A percentile compares a stretch with the other conserved stretches of the same genome.
Evolutionary conservation across 2,329 filamentous ascomycete genomes (phyloP).

Genomic region (Mycosphaerella sp.): DNA sequence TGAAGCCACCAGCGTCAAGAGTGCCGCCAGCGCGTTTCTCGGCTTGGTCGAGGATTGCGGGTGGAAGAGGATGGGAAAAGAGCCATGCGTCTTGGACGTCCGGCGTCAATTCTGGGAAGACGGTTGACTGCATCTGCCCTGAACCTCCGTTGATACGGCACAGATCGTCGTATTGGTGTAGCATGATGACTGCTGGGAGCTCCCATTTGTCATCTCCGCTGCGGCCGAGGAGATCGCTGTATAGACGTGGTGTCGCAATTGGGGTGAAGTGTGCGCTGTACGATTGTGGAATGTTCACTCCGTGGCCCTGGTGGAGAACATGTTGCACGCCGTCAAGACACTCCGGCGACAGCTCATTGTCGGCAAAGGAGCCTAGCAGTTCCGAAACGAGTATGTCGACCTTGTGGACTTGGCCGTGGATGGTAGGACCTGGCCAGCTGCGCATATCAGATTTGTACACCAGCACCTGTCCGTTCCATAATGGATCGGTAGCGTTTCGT

Average conservation of each 20-base stretch:
- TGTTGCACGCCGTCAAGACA: slow-evolving; percentile 94
- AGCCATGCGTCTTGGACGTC: slow-evolving; percentile 72
- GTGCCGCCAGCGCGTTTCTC: slow-evolving; percentile 56
- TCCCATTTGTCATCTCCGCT: slow-evolving; percentile 63
- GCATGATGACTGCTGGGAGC: slow-evolving; percentile 89
- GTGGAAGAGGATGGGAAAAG: slow-evolving; percentile 68
- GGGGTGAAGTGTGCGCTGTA: slow-evolving; percentile 95
- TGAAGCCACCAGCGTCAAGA: slow-evolving; percentile 63
- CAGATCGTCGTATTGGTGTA: slow-evolving; percentile 84
- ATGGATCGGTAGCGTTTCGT: slow-evolving; percentile 63
- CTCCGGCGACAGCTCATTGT: slow-evolving; percentile 95
- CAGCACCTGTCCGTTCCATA: slow-evolving; percentile 74
- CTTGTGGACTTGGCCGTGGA: slow-evolving; percentile 51
- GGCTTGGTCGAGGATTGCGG: slow-evolving; percentile 50
- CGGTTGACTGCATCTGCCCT: slow-evolving; percentile 3
- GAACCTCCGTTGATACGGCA: slow-evolving; percentile 37
- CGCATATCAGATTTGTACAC: slow-evolving; percentile 97
- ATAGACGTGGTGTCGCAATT: slow-evolving; percentile 76
- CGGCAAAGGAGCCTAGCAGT: slow-evolving; percentile 87
- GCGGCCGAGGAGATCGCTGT: slow-evolving; percentile 69
- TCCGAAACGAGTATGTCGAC: slow-evolving; percentile 95
- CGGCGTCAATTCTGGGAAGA: slow-evolving; percentile 24
- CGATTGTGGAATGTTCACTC: slow-evolving; percentile 86
- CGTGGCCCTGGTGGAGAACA: slow-evolving; percentile 69
- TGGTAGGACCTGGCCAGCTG: slow-evolving; percentile 77